Evolutionary conservation across 768 basidiomycete species (phyloP), one percentile per base, ranked within the genome.

Genomic region (Pholiota conissans): DNA sequence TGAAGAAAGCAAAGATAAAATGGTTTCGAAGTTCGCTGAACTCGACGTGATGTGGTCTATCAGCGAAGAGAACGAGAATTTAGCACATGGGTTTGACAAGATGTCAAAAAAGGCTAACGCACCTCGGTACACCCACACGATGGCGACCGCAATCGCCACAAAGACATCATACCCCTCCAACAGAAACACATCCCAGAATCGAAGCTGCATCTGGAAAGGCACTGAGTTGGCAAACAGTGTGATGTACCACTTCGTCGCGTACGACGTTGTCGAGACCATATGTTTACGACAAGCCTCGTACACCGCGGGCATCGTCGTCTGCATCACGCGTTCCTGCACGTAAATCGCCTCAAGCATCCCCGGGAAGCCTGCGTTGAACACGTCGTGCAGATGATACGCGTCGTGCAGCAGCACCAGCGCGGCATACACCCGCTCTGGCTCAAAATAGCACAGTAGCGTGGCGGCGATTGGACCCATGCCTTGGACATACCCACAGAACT

Each of bases 211-310:
- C 72, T 95, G 92, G 71, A 96, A 98, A 22, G 96, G 94, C 40
- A 99, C 89, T 0, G 92, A 91, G 68, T 96, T 97, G 49, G 95
- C 86, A 67, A 98, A 99, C 13, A 98, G 78, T 2, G 97, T 98
- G 72, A 99, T 98, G 70, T 98, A 99, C 97, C 97, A 98, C 73
- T 98, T 98, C 1, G 96, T 98, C 26, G 95, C 95, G 74, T 96
- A 99, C 18, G 93, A 86, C 27, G 95, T 95, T 11, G 93, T 95
- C 7, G 91, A 91, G 57, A 99, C 90, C 83, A 84, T 89, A 65
- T 98, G 89, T 65, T 84, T 88, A 75, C 86, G 84, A 74, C 98
- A 95, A 18, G 91, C 87, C 18, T 77, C 79, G 65, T 90, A 95
- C 26, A 98, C 93, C 26, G 84, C 87, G 0, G 97, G 97, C 87